Evolutionary conservation across 2,329 filamentous ascomycete species (phyloP).

Genomic region (Pseudocercospora fuligena): DNA sequence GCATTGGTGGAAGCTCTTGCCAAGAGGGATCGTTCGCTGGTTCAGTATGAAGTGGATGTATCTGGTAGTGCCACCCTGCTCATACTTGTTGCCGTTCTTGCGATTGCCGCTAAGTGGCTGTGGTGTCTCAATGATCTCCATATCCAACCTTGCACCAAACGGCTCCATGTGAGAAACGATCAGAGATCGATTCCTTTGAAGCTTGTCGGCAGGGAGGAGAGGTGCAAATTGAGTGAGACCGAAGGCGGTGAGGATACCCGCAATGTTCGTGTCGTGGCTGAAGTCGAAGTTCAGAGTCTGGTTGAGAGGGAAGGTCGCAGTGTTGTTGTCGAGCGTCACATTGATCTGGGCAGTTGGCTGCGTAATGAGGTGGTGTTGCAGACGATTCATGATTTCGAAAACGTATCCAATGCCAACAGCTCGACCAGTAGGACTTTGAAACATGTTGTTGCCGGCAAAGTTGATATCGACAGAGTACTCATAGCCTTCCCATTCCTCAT

Average conservation of each 20-base stretch:
- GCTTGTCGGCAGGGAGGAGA: conserved; percentile 60
- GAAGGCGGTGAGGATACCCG: conserved; percentile 70
- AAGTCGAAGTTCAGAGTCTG: conserved; percentile 79
- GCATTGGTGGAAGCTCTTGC: conserved; percentile 68
- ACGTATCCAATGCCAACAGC: conserved; percentile 77
- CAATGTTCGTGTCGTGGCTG: conserved; percentile 67
- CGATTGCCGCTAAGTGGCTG: conserved; percentile 64
- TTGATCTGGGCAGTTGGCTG: conserved; percentile 57
- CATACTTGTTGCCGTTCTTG: conserved; percentile 53
- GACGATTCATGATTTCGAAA: conserved; percentile 72
- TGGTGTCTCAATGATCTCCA: conserved; percentile 73
- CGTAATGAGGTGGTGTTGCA: conserved; percentile 63
- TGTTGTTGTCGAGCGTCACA: conserved; percentile 70
- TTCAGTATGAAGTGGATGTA: conserved; percentile 79
- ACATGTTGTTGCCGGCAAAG: conserved; percentile 65
- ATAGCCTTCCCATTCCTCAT: conserved; percentile 70
- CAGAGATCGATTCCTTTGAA: conserved; percentile 63
- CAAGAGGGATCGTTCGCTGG: conserved; percentile 69
- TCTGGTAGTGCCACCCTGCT: conserved; percentile 56
- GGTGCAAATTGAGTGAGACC: conserved; percentile 71
- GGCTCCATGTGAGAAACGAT: conserved; percentile 71
- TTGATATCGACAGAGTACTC: conserved; percentile 71
- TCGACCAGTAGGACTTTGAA: conserved; percentile 68
- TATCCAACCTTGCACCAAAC: conserved; percentile 73
- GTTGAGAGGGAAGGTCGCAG: conserved; percentile 72